Evolutionary conservation across 345 rosid genomes (phyloP).

Genomic region (Syzygium grande): DNA sequence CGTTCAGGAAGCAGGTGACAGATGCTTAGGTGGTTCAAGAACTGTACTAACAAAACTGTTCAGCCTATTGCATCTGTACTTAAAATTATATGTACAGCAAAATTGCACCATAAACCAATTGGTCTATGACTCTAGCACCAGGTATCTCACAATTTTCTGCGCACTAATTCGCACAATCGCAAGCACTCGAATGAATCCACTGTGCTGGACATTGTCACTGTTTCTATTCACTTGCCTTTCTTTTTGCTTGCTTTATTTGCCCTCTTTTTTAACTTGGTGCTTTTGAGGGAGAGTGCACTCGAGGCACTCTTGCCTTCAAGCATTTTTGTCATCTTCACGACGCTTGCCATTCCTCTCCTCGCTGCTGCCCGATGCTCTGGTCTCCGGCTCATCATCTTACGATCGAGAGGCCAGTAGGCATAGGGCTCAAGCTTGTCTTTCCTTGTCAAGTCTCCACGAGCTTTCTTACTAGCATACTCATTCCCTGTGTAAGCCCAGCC

Average conservation of each 20-base stretch:
- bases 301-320: conserved; percentile 79
- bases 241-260: conserved; percentile 37
- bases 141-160: neutral
- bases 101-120: neutral
- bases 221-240: conserved; percentile 6
- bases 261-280: conserved; percentile 14
- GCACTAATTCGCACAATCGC: neutral
- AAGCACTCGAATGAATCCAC: neutral
- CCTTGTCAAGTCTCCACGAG: conserved; percentile 74
- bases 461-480: conserved; percentile 86
- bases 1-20: neutral
- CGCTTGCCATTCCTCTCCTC: conserved; percentile 79
- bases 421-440: conserved; percentile 92
- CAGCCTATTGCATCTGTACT: neutral
- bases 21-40: neutral
- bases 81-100: neutral
- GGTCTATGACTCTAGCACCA: neutral
- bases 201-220: neutral
- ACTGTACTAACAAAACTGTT: neutral
- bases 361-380: conserved; percentile 89
- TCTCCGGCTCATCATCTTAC: conserved; percentile 93
- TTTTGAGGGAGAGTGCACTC: conserved; percentile 32
- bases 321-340: conserved; percentile 63
- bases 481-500: conserved; percentile 90
- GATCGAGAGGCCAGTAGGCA: conserved; percentile 97